These are phyloP conservation scores for Cucurbita argyrosperma DNA, from an alignment of 306 rosid genomes.

Conservation along the genomic window DNA sequence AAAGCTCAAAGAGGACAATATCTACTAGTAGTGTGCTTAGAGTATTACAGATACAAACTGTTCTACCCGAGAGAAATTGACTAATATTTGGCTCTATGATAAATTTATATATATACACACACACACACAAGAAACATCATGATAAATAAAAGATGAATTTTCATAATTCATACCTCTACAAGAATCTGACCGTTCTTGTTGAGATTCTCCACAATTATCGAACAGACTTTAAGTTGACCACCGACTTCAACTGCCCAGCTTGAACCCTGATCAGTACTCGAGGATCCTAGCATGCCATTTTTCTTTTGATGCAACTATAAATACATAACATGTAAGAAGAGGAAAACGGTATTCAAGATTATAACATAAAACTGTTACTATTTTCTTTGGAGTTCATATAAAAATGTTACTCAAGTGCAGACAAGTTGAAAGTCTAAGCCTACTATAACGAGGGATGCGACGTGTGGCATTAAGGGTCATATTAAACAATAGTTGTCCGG, in stretches of 20 bases:
- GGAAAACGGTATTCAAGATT: background rate
- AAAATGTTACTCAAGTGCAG: background rate
- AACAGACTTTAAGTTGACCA: constrained; percentile 75
- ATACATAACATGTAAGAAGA: constrained; percentile 7
- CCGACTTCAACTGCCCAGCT: constrained; percentile 98
- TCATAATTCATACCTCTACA: constrained; percentile 52
- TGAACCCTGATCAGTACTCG: constrained; percentile 58
- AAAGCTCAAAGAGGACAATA: too few relatives aligned
- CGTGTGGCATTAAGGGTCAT: background rate
- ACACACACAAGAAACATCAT: background rate
- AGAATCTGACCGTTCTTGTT: constrained; percentile 89
- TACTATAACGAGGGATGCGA: background rate
- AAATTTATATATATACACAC: background rate
- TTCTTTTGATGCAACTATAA: constrained; percentile 47
- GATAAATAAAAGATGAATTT: background rate
- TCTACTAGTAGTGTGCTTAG: too few relatives aligned
- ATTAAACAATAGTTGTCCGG: background rate
- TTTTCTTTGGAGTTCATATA: background rate
- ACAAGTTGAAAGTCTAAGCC: background rate
- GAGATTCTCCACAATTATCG: constrained; percentile 70
- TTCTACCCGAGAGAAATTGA: background rate
- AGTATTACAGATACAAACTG: background rate
- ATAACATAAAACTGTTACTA: background rate
- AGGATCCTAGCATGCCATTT: constrained; percentile 39
- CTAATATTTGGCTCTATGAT: background rate